Conservation (phyloP, 441 rosid species). For the Adansonia gregorii region DNA sequence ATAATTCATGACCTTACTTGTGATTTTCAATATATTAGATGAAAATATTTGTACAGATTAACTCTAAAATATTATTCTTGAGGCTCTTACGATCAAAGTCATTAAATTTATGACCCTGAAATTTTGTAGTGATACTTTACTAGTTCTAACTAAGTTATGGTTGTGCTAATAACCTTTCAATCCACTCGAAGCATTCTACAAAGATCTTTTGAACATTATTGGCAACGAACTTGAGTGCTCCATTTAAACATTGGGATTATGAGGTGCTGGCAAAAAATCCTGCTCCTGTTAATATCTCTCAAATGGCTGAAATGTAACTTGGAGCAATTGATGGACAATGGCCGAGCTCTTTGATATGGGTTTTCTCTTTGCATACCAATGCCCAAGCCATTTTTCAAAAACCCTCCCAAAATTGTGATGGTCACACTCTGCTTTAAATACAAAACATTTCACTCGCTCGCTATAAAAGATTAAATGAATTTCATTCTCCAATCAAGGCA, state of each 20-base stretch:
- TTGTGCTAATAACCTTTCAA: neutral
- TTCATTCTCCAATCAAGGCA: neutral
- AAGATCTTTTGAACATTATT: neutral
- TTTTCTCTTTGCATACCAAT: neutral
- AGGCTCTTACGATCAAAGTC: too few species aligned
- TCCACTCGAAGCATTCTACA: neutral
- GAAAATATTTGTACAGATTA: too few species aligned
- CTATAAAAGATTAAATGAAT: neutral
- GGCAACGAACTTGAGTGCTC: neutral
- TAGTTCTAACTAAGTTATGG: neutral
- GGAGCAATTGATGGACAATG: neutral
- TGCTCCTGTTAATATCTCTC: neutral
- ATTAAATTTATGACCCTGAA: too few species aligned
- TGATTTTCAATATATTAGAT: too few species aligned
- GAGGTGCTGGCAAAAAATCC: neutral
- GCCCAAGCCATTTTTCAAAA: neutral
- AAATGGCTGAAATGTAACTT: neutral
- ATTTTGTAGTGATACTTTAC: neutral
- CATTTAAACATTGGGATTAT: too few species aligned
- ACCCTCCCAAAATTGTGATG: neutral
- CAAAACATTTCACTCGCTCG: neutral
- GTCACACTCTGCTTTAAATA: neutral
- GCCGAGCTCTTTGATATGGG: neutral
- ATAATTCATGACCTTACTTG: too few species aligned
- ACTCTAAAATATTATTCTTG: too few species aligned